Percentiles rank a stretch among this genome's conserved stretches.
These are phyloP conservation scores for Penicillium cosmopolitanum DNA, from an alignment of 495 filamentous ascomycete species.

Conservation along the genomic window DNA sequence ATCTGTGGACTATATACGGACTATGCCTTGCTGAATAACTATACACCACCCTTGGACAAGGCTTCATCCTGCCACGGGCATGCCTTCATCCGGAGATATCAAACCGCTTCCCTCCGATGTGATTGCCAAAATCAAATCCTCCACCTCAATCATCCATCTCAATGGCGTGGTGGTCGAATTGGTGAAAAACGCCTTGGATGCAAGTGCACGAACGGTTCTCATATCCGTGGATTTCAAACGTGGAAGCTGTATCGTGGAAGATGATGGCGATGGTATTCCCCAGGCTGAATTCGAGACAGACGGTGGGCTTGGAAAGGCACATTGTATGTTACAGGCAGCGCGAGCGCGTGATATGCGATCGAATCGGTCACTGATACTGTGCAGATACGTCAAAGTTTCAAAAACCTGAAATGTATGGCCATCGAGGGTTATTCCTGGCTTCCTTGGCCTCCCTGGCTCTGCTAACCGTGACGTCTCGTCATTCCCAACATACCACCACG, in stretches of 20 bases:
- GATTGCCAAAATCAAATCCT: slow-evolving; percentile 85
- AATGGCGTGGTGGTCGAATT: slow-evolving; percentile 74
- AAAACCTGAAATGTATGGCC: slow-evolving; percentile 60
- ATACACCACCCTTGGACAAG: not conserved
- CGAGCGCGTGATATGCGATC: too few relatives aligned
- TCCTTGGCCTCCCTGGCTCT: slow-evolving; percentile 78
- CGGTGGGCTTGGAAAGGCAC: slow-evolving; percentile 74
- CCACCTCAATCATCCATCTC: slow-evolving; percentile 73
- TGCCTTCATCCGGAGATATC: slow-evolving; percentile 52
- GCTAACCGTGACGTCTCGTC: slow-evolving; percentile 78
- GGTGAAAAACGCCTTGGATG: slow-evolving; percentile 87
- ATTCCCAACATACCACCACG: slow-evolving; percentile 61
- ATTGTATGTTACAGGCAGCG: slow-evolving; percentile 55
- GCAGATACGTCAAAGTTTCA: slow-evolving; percentile 80
- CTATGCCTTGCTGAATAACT: slow-evolving; percentile 13
- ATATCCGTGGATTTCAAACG: slow-evolving; percentile 75
- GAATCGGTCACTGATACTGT: slow-evolving; percentile 23
- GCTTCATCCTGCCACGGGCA: slow-evolving; percentile 9
- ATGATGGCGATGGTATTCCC: slow-evolving; percentile 81
- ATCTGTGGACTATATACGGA: slow-evolving; percentile 11
- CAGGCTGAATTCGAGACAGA: slow-evolving; percentile 69
- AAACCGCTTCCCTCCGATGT: slow-evolving; percentile 73
- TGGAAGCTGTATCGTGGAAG: slow-evolving; percentile 83
- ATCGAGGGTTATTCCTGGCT: slow-evolving; percentile 74
- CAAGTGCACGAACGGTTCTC: slow-evolving; percentile 68